phyloP scores from a whole-genome alignment of 106 monocot genomes.

The Dendrobium officinale region DNA sequence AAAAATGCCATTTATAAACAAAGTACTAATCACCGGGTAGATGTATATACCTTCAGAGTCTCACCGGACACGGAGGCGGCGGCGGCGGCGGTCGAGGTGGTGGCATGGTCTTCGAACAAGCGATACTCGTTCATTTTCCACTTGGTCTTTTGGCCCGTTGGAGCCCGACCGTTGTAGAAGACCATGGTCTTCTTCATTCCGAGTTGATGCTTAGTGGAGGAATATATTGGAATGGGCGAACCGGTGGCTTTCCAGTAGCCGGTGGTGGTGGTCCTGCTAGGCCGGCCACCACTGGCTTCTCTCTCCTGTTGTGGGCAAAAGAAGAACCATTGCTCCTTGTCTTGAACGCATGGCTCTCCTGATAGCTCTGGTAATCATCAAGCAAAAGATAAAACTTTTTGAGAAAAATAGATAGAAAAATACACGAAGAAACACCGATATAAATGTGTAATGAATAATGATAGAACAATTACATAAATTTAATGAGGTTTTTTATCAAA shows the following conservation, averaged over 20 bases:
- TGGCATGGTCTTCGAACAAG: slow-evolving; percentile 16
- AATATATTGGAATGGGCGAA: slow-evolving; percentile 37
- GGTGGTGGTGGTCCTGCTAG: slow-evolving; percentile 46
- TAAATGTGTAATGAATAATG: no score
- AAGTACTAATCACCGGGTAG: background rate
- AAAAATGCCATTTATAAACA: background rate
- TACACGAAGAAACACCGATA: no score
- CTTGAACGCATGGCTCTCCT: slow-evolving; percentile 15
- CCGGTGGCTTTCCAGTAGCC: slow-evolving; percentile 94
- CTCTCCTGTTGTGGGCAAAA: slow-evolving; percentile 63
- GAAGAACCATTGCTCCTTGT: slow-evolving; percentile 80
- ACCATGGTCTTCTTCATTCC: slow-evolving; percentile 75
- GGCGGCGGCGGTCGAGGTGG: background rate
- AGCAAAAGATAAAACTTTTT: background rate
- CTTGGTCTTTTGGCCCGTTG: slow-evolving; percentile 40
- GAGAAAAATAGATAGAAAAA: no score
- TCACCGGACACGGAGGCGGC: background rate
- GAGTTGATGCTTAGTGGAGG: slow-evolving; percentile 18
- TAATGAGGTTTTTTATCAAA: background rate
- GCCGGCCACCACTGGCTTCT: slow-evolving; percentile 64
- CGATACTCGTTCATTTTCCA: slow-evolving; percentile 89
- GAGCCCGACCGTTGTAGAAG: slow-evolving; percentile 65
- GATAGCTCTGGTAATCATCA: slow-evolving; percentile 19
- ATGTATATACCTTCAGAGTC: background rate
- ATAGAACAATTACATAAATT: no score